Base-by-base conservation (phyloP, 148 eudicot genomes). In the Vaccinium macrocarpon region DNA sequence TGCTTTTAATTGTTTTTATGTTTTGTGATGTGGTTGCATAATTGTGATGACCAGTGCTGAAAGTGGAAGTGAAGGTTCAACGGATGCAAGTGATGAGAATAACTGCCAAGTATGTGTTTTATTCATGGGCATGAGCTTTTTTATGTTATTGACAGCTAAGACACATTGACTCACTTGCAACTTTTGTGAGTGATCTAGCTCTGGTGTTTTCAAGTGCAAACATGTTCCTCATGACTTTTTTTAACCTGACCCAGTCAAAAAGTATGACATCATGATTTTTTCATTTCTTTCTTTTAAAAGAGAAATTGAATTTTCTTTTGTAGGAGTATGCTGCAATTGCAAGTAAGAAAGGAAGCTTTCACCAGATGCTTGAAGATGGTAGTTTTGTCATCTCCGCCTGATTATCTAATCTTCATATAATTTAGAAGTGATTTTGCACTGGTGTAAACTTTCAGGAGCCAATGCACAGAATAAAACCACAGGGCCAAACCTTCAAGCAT, bases 361-460 rank as follows among this genome's bases (percentile, higher is more conserved):
- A 91, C 81, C 92, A 90, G 95, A 97, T 95, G 98, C 98, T 97
- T 88, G 99, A 89, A 84, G 98, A 94, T 84, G 99, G 99, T 97
- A 91, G 83, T 21, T 52, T 75, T 59, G 50, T 23, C 82, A 72
- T 85, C 68, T 82, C 74, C 12, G 21, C 35, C 18, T 62, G 52
- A 46, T 57, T 18, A 55, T 48, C 53, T 42, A 78, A 56, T 79
- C 57, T 21, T 21, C n/a, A 27, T 61, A 21, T 14, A 62, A 57
- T 76, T 42, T 55, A 13, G 27, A 64, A 27, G n/a, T 78, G 73
- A 68, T 23, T 86, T 62, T 52, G 19, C 72, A 32, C 70, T 82
- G 51, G 13, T 76, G 32, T 46, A 51, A 76, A 29, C 84, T 76
- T 76, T 78, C 86, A 93, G 97, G 92, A 81, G 98, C 96, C 82